Evolutionary conservation across 2,329 filamentous ascomycete genomes (phyloP), one percentile per base, ranked within the genome.

Genomic region (Neofusicoccum cordaticola): DNA sequence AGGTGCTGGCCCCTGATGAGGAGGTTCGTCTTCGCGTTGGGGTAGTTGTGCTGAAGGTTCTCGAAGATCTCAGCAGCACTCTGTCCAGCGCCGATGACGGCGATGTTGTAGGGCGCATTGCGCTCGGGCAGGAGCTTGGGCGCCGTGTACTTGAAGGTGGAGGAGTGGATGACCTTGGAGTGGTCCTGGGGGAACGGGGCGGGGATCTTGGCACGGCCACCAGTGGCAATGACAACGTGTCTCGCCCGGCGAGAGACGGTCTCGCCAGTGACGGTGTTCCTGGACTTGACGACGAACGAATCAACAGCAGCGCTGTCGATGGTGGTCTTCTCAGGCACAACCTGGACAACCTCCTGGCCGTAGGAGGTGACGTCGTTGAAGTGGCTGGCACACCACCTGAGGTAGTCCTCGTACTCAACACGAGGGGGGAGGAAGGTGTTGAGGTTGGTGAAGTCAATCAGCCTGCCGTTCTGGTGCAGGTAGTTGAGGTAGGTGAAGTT

Each of bases 401-500:
- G 88, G 79, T 98, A 98, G 78, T 97, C 93, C 76, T 97, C 93
- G 73, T 96, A 98, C 80, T 98, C 94, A 67, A 90, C 83, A 31
- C 94, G 87, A 35, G 91, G 88, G 0, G 94, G 94, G 37, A 96
- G 79, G 80, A 97, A 97, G 0, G 94, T 97, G 72, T 87, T 85
- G 56, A 98, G 81, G 79, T 98, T 98, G 71, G 91, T 93, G 73
- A 98, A 98, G 69, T 94, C 88, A 56, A 96, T 87, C 44, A 98
- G 84, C n/a, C 94, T 86, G 64, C 85, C 84, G 71, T 96, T 90
- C 70, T 85, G 80, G 80, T 96, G 90, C 12, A 98, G 86, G 77
- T 98, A 98, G 79, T 97, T 97, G 74, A 97, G 82, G 79, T 97
- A 98, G 13, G 94, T 98, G 78, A 98, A 98, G 72, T 93, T 86